Percentiles rank a stretch among this genome's conserved stretches.
phyloP scores from a whole-genome alignment of 306 rosid species.

The Neltuma alba region DNA sequence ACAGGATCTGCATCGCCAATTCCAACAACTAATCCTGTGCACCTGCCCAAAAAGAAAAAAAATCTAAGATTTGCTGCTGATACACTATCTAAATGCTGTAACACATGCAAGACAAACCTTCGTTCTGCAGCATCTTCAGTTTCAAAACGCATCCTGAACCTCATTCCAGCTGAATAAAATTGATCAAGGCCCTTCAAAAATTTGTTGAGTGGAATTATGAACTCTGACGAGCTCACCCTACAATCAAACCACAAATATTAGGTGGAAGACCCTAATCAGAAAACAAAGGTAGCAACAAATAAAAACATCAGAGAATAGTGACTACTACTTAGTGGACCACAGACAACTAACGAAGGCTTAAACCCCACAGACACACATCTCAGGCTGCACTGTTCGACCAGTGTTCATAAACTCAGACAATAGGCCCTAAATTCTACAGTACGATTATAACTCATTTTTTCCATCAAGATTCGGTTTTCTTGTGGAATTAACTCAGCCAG shows the following conservation, averaged over 20 bases:
- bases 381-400: neutral
- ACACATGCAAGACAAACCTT: conserved; percentile 54
- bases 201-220: conserved; percentile 69
- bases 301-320: neutral
- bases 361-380: neutral
- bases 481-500: neutral
- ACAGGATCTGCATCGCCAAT: conserved; percentile 71
- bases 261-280: neutral
- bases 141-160: conserved; percentile 90
- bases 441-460: neutral
- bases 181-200: conserved; percentile 69
- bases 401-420: neutral
- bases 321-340: neutral
- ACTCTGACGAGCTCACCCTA: conserved; percentile 84
- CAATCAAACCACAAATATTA: conserved; percentile 20
- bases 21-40: conserved; percentile 80
- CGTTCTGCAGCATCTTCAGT: conserved; percentile 87
- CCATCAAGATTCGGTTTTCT: neutral
- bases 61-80: neutral
- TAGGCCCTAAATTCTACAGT: neutral
- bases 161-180: conserved; percentile 80
- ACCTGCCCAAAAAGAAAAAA: conserved; percentile 51
- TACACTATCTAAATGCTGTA: conserved; percentile 10
- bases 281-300: neutral
- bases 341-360: neutral